Evolutionary conservation across 345 rosid species (phyloP), one percentile per base, ranked within the genome.

Genomic region (Citrus maxima): DNA sequence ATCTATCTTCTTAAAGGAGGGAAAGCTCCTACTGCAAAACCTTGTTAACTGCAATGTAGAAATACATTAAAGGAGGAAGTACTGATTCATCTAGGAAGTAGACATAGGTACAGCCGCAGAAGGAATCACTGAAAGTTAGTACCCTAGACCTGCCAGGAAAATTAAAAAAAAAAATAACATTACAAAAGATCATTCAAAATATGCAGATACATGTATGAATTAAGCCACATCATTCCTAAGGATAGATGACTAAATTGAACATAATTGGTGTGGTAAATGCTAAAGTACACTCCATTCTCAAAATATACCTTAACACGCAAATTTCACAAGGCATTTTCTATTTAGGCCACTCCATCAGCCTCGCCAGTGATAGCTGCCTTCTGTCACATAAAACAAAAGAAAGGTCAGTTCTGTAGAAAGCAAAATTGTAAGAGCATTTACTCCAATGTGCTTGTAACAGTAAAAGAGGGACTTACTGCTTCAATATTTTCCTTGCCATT

Each of bases 291-390:
- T 42, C 32, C 10, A 71, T 19, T 74, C 42, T 28, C 37, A 77
- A 80, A 85, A 73, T 60, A 76, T 81, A 89, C 91, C 93, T 87
- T 77, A 80, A 71, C 80, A 64, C 63, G 70, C 42, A 77, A 35
- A 64, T 46, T 63, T 64, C 27, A 34, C 4, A 82, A 46, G 70
- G 59, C 62, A 79, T 76, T 46, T 69, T 80, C 77, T 46, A 64
- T 78, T 90, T 84, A 89, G 82, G 89, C 70, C 58, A 79, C 87
- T 84, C 86, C 92, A 64, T 89, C 90, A 80, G 90, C 91, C 67
- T 88, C 86, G 59, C 92, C 93, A 1, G 89, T 86, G 67, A 92
- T 85, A 74, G 93, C 90, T 77, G 93, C 87, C 78, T 89, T 87
- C 95, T 93, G 89, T 77, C 19, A 54, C 46, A 55, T 13, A 62